Evolutionary conservation across 2,329 filamentous ascomycete genomes (phyloP).

Genomic region (Aspergillus fijiensis): DNA sequence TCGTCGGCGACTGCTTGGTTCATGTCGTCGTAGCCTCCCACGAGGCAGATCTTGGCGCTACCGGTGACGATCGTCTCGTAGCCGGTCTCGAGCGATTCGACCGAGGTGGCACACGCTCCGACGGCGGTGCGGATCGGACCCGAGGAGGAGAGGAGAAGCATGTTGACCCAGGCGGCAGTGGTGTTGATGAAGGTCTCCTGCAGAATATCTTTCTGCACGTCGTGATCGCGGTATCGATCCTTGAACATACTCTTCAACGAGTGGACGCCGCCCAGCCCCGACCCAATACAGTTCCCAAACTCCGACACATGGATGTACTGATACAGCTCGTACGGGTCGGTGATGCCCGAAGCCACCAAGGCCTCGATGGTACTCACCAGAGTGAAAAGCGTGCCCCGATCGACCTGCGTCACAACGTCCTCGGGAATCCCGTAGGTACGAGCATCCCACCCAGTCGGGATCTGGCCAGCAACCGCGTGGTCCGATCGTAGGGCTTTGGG

Average conservation of each 20-base stretch:
- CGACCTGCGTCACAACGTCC: slow-evolving; percentile 92
- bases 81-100: slow-evolving; percentile 92
- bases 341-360: slow-evolving; percentile 84
- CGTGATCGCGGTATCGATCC: slow-evolving; percentile 88
- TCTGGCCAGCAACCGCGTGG: slow-evolving; percentile 73
- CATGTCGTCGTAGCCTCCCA: slow-evolving; percentile 96
- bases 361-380: slow-evolving; percentile 88
- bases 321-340: slow-evolving; percentile 98
- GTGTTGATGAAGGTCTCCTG: slow-evolving; percentile 99
- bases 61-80: slow-evolving; percentile 96
- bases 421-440: slow-evolving; percentile 92
- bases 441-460: slow-evolving; percentile 91
- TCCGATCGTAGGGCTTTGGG: neutral
- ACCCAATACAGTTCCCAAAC: slow-evolving; percentile 92
- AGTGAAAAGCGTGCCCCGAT: slow-evolving; percentile 90
- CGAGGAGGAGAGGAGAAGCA: slow-evolving; percentile 91
- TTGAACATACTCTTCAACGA: slow-evolving; percentile 94
- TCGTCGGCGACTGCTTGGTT: slow-evolving; percentile 96
- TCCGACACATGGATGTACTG: slow-evolving; percentile 96
- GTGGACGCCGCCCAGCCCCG: slow-evolving; percentile 86
- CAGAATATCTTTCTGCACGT: slow-evolving; percentile 92
- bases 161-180: slow-evolving; percentile 97
- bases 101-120: slow-evolving; percentile 88
- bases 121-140: slow-evolving; percentile 96
- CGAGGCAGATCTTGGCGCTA: slow-evolving; percentile 90